Evolutionary conservation across 169 alveolate species (phyloP), one percentile per base, ranked within the genome.

Genomic region (Plasmodium gonderi): DNA sequence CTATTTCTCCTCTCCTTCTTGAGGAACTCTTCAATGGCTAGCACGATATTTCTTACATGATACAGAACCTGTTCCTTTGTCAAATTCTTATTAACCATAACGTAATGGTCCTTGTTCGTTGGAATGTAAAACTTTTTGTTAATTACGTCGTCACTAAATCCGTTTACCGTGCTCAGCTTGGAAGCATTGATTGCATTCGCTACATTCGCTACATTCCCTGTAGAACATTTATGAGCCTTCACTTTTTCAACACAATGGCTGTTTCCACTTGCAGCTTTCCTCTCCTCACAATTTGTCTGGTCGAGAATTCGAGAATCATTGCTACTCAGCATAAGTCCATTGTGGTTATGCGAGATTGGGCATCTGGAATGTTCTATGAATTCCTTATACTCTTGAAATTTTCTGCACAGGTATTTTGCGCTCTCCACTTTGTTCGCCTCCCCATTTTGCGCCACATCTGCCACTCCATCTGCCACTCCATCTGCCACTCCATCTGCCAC

Each of bases 111-210:
- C 8, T 82, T 82, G n/a, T 23, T 45, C 0, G 42, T n/a, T 3
- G 92, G 81, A 4, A 82, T 82, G 26, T 31, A 82, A 82, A 82
- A 82, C 44, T 82, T 82, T 54, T 82, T 82, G 20, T 75, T 42
- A n/a, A 82, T 42, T 17, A 82, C 60, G 42, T 82, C 83, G 14
- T 51, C 54, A 5, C 82, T 74, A n/a, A 82, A 47, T 45, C 64
- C 83, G 2, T 36, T 23, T 12, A 60, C 20, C 23, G 8, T 14
- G 5, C 38, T 76, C 45, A 31, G 1, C 12, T 54, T n/a, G n/a
- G n/a, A n/a, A n/a, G n/a, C n/a, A n/a, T n/a, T n/a, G n/a, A 17
- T 64, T 23, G 29, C 29, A 64, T 0, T n/a, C 8, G 29, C 42
- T 64, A 23, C 75, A 17, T 3, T 64, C 29, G 29, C n/a, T n/a